Conservation (phyloP, 352 stramenopile genomes). For the Globisporangium iwayamae region DNA sequence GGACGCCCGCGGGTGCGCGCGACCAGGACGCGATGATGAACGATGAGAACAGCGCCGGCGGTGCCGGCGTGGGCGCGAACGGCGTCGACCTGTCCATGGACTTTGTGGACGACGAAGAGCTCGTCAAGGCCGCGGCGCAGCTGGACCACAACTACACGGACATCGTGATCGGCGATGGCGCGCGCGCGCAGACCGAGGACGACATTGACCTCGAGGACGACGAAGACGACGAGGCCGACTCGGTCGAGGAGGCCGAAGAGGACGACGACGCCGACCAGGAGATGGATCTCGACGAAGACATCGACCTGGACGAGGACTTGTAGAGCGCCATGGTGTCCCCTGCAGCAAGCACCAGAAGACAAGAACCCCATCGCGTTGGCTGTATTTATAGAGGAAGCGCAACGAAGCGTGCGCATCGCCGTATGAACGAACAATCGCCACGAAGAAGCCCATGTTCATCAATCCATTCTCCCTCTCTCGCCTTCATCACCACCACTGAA, state of each 20-base stretch:
- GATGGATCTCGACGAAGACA: slow-evolving; percentile 73
- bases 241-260: slow-evolving; percentile 59
- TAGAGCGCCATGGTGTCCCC: slow-evolving; percentile 12
- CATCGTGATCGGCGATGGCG: slow-evolving; percentile 77
- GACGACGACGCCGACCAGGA: slow-evolving; percentile 64
- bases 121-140: slow-evolving; percentile 82
- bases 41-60: slow-evolving; percentile 29
- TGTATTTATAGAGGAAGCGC: slow-evolving; percentile 70
- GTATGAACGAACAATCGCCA: neutral
- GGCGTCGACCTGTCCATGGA: slow-evolving; percentile 50
- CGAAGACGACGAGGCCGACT: slow-evolving; percentile 38
- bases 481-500: neutral
- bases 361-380: slow-evolving; percentile 25
- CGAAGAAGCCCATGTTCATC: neutral
- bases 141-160: slow-evolving; percentile 88
- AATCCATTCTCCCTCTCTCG: neutral
- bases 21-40: slow-evolving; percentile 43
- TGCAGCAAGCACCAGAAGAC: neutral
- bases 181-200: slow-evolving; percentile 54
- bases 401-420: neutral
- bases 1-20: slow-evolving; percentile 68
- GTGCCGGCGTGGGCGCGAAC: slow-evolving; percentile 12
- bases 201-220: slow-evolving; percentile 71
- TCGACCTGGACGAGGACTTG: slow-evolving; percentile 62
- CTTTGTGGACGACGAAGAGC: slow-evolving; percentile 82